phyloP scores from a whole-genome alignment of 2,329 filamentous ascomycete species.

The Xylariaceae sp. region DNA sequence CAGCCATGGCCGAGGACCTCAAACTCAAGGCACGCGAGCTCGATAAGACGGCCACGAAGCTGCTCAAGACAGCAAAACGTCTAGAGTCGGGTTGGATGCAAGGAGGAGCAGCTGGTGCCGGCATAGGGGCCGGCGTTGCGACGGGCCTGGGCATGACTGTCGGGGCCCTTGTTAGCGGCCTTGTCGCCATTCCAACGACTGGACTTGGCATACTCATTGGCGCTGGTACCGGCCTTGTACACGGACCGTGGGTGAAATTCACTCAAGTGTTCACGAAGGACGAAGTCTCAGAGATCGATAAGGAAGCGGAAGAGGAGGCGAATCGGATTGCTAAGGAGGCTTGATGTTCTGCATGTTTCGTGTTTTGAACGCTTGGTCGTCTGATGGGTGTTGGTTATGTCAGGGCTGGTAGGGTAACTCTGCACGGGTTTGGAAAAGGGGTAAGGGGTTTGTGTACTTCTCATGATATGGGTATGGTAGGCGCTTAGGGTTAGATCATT shows the following conservation, averaged over 20 bases:
- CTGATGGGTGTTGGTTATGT: no score
- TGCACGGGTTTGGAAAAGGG: no score
- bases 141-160: conserved; percentile 29
- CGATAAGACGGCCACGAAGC: conserved; percentile 28
- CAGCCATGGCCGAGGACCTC: conserved; percentile 27
- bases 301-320: conserved; percentile 27
- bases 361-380: background rate
- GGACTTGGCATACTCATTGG: conserved; percentile 30
- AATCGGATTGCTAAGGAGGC: conserved; percentile 15
- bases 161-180: conserved; percentile 28
- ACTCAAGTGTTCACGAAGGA: conserved; percentile 28
- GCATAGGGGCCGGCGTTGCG: conserved; percentile 32
- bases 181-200: conserved; percentile 31
- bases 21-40: conserved; percentile 26
- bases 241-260: conserved; percentile 33
- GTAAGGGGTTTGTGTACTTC: no score
- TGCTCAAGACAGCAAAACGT: conserved; percentile 29
- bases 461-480: no score
- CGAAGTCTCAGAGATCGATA: conserved; percentile 28
- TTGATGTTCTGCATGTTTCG: background rate
- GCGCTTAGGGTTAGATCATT: no score
- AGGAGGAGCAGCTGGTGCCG: conserved; percentile 30
- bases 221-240: conserved; percentile 30
- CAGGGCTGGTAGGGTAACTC: no score
- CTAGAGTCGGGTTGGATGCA: conserved; percentile 32